phyloP scores from a whole-genome alignment of 2,329 filamentous ascomycete genomes.

The Botrytis hyacinthi region DNA sequence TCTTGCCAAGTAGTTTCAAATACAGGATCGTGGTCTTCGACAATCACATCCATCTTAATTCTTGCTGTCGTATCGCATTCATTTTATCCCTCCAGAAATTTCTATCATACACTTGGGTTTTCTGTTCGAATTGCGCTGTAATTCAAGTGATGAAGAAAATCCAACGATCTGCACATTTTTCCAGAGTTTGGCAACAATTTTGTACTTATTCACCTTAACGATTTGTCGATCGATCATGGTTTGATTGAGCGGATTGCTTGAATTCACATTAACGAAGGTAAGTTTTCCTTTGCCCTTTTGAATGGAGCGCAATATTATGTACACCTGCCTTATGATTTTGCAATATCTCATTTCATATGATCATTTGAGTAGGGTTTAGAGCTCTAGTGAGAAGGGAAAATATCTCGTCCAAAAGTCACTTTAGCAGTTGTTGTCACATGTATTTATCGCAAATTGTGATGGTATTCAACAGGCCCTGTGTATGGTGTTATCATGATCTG shows the following conservation, averaged over 20 bases:
- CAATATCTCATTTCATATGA: neutral
- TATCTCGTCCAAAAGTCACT: neutral
- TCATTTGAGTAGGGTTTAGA: too few relatives aligned
- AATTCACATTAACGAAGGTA: neutral
- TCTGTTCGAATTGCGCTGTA: neutral
- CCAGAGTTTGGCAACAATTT: neutral
- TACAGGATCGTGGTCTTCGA: neutral
- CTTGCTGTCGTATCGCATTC: neutral
- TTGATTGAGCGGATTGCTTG: neutral
- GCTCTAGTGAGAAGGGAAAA: neutral
- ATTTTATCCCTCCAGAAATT: neutral
- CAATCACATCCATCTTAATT: neutral
- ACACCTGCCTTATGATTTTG: accelerated
- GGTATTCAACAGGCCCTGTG: neutral
- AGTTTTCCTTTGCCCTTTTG: neutral
- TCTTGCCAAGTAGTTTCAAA: neutral
- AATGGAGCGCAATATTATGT: neutral
- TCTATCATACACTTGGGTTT: neutral
- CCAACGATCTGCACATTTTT: neutral
- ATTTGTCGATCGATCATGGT: neutral
- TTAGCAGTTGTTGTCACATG: neutral
- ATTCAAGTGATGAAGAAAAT: neutral
- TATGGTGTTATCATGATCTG: accelerated
- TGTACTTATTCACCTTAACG: neutral
- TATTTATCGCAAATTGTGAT: neutral